Evolutionary conservation across 495 filamentous ascomycete species (phyloP).

Genomic region (Podospora pseudocomata): DNA sequence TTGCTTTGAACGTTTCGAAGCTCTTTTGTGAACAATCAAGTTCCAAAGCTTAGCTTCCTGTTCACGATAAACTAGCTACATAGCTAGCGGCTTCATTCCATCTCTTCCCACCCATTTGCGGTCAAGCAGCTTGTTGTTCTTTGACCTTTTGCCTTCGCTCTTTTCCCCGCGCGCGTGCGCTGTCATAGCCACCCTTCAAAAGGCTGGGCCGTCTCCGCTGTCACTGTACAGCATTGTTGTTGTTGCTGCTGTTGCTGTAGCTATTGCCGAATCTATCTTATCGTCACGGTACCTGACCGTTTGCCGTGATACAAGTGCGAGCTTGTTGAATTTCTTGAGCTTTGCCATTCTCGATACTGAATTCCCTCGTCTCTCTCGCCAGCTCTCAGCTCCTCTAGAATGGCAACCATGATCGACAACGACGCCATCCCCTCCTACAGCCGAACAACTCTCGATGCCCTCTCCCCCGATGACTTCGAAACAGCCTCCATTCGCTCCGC

Average conservation of each 20-base stretch:
- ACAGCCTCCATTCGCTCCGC: slow-evolving; percentile 52
- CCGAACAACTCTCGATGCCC: slow-evolving; percentile 25
- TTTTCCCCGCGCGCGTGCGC: background rate
- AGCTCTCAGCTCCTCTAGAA: background rate
- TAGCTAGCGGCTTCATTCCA: background rate
- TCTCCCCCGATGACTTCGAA: slow-evolving; percentile 46
- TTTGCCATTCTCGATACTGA: background rate
- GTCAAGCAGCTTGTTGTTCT: background rate
- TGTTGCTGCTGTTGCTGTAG: background rate
- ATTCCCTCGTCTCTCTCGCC: background rate
- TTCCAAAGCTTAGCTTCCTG: background rate
- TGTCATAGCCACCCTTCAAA: background rate
- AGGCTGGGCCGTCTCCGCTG: background rate
- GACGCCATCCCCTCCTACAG: slow-evolving; percentile 25
- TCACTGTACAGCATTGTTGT: slow-evolving; percentile 13
- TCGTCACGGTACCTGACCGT: no score
- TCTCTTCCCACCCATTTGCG: background rate
- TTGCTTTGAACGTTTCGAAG: no score
- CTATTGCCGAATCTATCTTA: no score
- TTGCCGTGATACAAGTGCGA: background rate
- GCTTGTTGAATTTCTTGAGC: background rate
- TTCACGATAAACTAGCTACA: background rate
- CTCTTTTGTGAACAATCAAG: no score
- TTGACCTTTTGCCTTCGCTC: background rate
- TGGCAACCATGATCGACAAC: slow-evolving; percentile 32